Base-by-base conservation (phyloP, 805 yeast genomes). In the Wickerhamiella australiensis region DNA sequence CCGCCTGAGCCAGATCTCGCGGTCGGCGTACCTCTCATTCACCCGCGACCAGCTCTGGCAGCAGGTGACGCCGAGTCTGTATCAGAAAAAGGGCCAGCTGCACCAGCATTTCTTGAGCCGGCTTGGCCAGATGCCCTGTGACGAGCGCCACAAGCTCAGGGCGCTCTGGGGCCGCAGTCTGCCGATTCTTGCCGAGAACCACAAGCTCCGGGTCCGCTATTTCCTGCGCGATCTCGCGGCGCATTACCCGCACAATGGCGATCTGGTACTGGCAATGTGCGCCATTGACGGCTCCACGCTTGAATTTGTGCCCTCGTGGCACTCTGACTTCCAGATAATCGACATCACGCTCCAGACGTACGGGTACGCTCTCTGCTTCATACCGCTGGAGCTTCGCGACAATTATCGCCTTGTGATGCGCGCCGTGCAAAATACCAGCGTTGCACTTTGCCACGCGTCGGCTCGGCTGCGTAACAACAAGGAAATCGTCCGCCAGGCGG, bases 261-360 rank as follows among this genome's bases (percentile, higher is more conserved):
- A 46, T 26, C 29, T 46, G 21, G 49, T 46, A 25, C 37, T 46
- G 9, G 49, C 49, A 6, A 20, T 29, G 36, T 46, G 49, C 18
- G 37, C 37, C 12, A 37, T 46, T 36, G 49, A 46, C 20, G 49
- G 49, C n/a, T 46, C 40, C 21, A 46, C 41, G 9, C 49, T 46
- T 3, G 49, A 46, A 29, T 46, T 46, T 27, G 42, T 27, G 15
- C 49, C 49, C n/a, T 9, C 21, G 13, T 46, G 43, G 42, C 40
- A 46, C 37, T 12, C 33, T 8, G 43, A 46, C 15, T 37, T 21
- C 27, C 42, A 37, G 36, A 25, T 46, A 5, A 33, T 37, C 29
- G 17, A 21, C 15, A 20, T 37, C 12, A 26, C 49, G 29, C 49
- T 46, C 21, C 27, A 36, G 17, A 22, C 43, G 13, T 46, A 22